Evolutionary conservation across 2,329 filamentous ascomycete genomes (phyloP), one percentile per base, ranked within the genome.

Genomic region (Xylogone sp.): DNA sequence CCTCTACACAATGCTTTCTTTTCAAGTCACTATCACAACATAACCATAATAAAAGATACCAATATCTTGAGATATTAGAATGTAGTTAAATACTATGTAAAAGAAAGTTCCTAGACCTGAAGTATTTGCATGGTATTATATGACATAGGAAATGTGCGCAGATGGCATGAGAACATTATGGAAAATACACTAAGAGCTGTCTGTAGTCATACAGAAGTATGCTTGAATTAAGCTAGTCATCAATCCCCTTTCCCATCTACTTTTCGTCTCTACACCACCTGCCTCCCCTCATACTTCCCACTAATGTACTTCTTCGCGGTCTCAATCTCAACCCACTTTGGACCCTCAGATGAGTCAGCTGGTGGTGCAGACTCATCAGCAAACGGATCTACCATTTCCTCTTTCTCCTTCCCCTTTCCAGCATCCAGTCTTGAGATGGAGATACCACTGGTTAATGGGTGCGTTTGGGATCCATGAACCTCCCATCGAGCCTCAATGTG

Each of bases 401-500:
- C 79, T 64, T 74, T 79, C 62, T 51, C 63, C 52, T 64, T 67
- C 27, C 73, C 77, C 65, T 83, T 82, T 22, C 61, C 65, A 53
- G 76, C 73, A 8, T 76, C 74, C 42, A 82, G 69, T 53, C 72
- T 72, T 4, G 79, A 82, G 49, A 91, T 74, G 3, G 82, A 85
- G 51, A 97, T 80, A 9, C 83, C 84, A 57, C 83, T 87, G 1
- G 80, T 81, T 1, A 80, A 60, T 3, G 63, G 60, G 63, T 20
- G 53, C 63, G 53, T 75, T 72, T 44, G 46, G 7, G 53, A 39
- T 13, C 52, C 52, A 44, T 64, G 67, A 20, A 87, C 73, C 66
- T 96, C 91, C 84, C 92, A 97, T 51, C 86, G 78, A 1, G 89
- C 89, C 67, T 99, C 93, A 8, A 95, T 79, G 49, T 82, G 84